Percentiles rank a stretch among this genome's conserved stretches.
phyloP scores from a whole-genome alignment of 345 rosid genomes.

The Raphanus raphanistrum region DNA sequence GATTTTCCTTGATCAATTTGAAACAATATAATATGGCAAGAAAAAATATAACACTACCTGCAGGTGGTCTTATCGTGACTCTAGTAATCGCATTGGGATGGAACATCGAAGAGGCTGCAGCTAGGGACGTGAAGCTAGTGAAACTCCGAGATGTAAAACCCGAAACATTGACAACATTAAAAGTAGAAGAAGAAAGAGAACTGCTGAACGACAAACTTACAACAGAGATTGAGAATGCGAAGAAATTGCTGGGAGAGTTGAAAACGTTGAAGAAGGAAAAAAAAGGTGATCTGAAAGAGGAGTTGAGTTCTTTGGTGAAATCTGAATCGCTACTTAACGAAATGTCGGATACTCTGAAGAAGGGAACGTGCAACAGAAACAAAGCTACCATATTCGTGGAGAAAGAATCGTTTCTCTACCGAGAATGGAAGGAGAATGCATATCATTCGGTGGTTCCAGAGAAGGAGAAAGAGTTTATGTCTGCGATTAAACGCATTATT shows the following conservation, averaged over 20 bases:
- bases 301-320: conserved; percentile 30
- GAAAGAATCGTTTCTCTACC: conserved; percentile 31
- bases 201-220: conserved; percentile 10
- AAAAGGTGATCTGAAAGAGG: conserved; percentile 28
- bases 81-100: conserved; percentile 23
- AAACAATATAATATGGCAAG: conserved; percentile 25
- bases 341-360: conserved; percentile 23
- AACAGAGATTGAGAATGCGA: conserved; percentile 34
- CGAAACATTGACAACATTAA: conserved; percentile 14
- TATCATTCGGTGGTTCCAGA: conserved; percentile 31
- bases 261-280: conserved; percentile 25
- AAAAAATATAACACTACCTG: background rate
- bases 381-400: conserved; percentile 27
- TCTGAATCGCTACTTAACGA: conserved; percentile 34
- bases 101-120: conserved; percentile 11
- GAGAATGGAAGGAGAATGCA: conserved; percentile 37
- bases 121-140: conserved; percentile 33
- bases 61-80: conserved; percentile 1
- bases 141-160: conserved; percentile 34
- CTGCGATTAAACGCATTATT: conserved; percentile 24
- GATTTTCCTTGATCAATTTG: background rate
- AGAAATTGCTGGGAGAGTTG: conserved; percentile 31
- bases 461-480: conserved; percentile 40
- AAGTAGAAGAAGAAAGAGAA: conserved; percentile 25
- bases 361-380: conserved; percentile 16